Evolutionary conservation across 371 early-diverging fungal species (phyloP), one percentile per base, ranked within the genome.

Genomic region (Rhizopus delemar): DNA sequence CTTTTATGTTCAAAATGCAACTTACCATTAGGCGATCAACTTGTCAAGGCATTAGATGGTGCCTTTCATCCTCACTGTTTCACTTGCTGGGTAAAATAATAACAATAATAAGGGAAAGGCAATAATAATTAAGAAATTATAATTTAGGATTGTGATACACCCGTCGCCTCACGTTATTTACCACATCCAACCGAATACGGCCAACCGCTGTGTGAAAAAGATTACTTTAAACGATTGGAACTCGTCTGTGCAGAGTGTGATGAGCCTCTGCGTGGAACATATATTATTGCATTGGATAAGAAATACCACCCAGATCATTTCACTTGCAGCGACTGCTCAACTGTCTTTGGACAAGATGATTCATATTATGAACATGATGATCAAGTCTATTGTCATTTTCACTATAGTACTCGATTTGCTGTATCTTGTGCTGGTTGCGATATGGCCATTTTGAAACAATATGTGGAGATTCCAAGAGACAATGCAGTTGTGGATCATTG

Each of bases 21-120:
- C 8, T 81, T 83, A 36, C 93, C 95, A n/a, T 71, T 98, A 33
- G 86, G 93, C 45, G 94, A 92, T 33, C 87, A 93, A 12, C 92
- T 94, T 65, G 94, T 98, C 57, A 91, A 86, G 54, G 98, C 96
- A 2, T 73, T 93, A 53, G 90, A 88, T 49, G 85, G 84, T 56
- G 86, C 88, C 41, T 98, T 97, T 94, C 98, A 98, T 74, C 96
- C 95, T 13, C 95, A 95, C 71, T 98, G 98, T 71, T 98, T 95
- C 92, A 93, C 97, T 48, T 90, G 92, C 77, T 95, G 91, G 74
- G 77, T 76, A 73, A 62, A 53, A 41, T 16, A 45, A 48, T 35
- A 35, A 3, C 6, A 8, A 48, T 28, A 9, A 15, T 15, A 7
- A 22, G 22, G 22, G 22, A 22, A 22, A 11, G 4, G 22, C 4